Evolutionary conservation across 306 rosid genomes (phyloP).

Genomic region (Dryas drummondii): DNA sequence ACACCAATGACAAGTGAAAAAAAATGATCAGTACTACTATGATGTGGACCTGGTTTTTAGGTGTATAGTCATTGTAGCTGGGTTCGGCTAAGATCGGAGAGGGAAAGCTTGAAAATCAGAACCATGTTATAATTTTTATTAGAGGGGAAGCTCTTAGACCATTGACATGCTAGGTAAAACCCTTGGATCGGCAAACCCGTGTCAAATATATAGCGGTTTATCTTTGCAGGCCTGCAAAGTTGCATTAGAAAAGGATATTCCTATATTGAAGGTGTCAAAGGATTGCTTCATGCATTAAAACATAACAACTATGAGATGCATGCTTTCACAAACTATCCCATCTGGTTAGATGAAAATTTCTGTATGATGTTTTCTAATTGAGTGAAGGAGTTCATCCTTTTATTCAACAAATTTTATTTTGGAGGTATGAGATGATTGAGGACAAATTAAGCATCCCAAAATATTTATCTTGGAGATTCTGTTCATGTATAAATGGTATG

Average conservation of each 20-base stretch:
- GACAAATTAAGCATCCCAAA: slow-evolving; percentile 66
- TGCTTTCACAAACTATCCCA: slow-evolving; percentile 93
- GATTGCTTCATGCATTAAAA: slow-evolving; percentile 67
- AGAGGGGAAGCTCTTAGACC: too few relatives aligned
- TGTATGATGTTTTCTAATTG: slow-evolving; percentile 23
- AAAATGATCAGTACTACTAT: too few relatives aligned
- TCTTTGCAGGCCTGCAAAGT: slow-evolving; percentile 65
- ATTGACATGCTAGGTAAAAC: too few relatives aligned
- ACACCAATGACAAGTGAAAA: too few relatives aligned
- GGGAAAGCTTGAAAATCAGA: too few relatives aligned
- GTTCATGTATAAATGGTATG: slow-evolving; percentile 69
- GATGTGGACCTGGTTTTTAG: too few relatives aligned
- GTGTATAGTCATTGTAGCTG: too few relatives aligned
- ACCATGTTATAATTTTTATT: too few relatives aligned
- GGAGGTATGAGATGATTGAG: slow-evolving; percentile 86
- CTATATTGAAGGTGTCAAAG: slow-evolving; percentile 71
- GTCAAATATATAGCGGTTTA: too few relatives aligned
- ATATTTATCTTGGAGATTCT: slow-evolving; percentile 92
- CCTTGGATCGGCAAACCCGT: too few relatives aligned
- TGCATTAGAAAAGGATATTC: slow-evolving; percentile 78
- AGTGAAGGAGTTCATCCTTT: slow-evolving; percentile 12
- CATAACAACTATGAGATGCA: slow-evolving; percentile 81
- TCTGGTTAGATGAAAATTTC: slow-evolving; percentile 52
- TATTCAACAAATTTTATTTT: slow-evolving; percentile 22
- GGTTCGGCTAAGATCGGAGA: too few relatives aligned